Base-by-base conservation (phyloP, 2,329 filamentous ascomycete genomes). In the Decorospora gaudefroyi region DNA sequence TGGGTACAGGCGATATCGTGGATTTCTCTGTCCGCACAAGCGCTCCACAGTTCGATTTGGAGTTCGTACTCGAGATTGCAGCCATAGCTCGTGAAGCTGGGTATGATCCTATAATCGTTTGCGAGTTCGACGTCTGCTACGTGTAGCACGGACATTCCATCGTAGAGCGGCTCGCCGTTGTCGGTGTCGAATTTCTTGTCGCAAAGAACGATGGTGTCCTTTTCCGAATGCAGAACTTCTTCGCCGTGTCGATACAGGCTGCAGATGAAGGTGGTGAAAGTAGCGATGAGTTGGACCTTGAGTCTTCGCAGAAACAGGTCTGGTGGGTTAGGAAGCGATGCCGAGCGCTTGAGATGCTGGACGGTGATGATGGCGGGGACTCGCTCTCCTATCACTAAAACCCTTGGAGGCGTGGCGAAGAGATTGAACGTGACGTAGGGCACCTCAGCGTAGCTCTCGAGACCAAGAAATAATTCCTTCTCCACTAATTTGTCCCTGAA, bases 41-140 rank as follows among this genome's bases (percentile, higher is more conserved):
- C 57, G 9, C 59, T 57, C 50, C 60, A 59, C 2, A 65, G 37
- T 6, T 59, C 48, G 3, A 67, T 57, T 31, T 59, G 51, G 3
- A 65, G 5, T 15, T 53, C 49, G 21, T 65, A 56, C 22, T 59
- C 51, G 34, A 65, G 15, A 2, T 47, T 36, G 1, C 64, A n/a
- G 3, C 57, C 62, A 32, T 63, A 67, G 23, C 51, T 61, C 4
- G 57, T 58, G 37, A 67, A 67, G 16, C 58, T 55, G 1, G 64
- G 61, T 0, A 49, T 31, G 5, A 54, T 19, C n/a, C n/a, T n/a
- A 5, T 28, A 34, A 6, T 51, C 46, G 4, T 52, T 37, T 8
- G 18, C 28, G 5, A 61, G 16, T 4, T 30, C 36, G 13, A 54
- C 19, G 2, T 45, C 48, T 16, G 27, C 49, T 1, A 57, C 18